Base-by-base conservation (phyloP, 2,329 filamentous ascomycete species). In the Ascochyta fabae region DNA sequence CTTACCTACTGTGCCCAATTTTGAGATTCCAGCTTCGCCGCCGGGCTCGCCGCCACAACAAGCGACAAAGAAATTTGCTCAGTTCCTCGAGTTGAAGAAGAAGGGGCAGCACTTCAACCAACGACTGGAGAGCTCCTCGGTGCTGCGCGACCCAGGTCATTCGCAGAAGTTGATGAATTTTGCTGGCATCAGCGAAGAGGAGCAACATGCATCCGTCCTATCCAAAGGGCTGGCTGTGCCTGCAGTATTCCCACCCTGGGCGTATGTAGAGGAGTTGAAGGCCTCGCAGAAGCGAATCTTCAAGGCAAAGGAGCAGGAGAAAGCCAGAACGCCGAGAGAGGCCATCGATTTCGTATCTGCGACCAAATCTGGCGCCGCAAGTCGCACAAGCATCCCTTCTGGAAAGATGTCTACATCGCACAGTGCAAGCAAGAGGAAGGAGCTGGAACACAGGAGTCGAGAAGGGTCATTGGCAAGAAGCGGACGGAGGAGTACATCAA, bases 21-120 rank as follows among this genome's bases (percentile, higher is more conserved):
- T 92, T 67, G 81, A 87, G 64, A 92, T 95, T 58, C 90, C 90
- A 0, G 81, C 85, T 9, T 92, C 90, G 4, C 90, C 90, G 1
- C 87, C 88, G 0, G 84, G 84, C 6, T 76, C 76, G 13, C 77
- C 77, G 13, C 75, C 76, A 19, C 73, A 75, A 38, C 66, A 64
- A 35, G 68, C 86, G 12, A 87, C 83, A 46, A 82, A 84, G 62
- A 92, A 91, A 66, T 88, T 94, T 64, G 83, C 86, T 59, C 85
- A 86, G 56, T 94, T 95, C 62, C 83, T 94, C 0, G 81, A 85
- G 41, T 81, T 94, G n/a, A 95, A 95, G 77, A 86, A 85, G 68
- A 85, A 88, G 60, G 88, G 88, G 4, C 81, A 87, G 15, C 91
- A 95, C 75, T 94, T 94, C 80, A 93, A 95, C 72, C 81, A 86